Evolutionary conservation across 495 filamentous ascomycete genomes (phyloP).

Genomic region (Xylaria sp.): DNA sequence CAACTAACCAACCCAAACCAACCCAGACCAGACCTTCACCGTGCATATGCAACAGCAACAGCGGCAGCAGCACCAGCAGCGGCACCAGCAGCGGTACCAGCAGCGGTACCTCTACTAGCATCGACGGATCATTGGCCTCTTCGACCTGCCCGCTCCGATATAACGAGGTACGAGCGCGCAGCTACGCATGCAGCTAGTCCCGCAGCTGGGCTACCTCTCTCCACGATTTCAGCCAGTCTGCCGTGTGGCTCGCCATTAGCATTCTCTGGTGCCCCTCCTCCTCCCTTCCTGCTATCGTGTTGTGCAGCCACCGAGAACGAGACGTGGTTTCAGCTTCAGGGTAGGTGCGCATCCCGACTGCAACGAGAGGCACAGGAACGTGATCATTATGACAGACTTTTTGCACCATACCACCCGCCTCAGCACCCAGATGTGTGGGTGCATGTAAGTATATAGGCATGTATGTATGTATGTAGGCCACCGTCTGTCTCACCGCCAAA

Average conservation of each 20-base stretch:
- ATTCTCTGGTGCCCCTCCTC: not conserved
- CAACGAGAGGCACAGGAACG: not conserved
- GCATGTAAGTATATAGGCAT: too few species aligned
- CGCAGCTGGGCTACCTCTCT: conserved; percentile 25
- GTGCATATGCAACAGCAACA: conserved; percentile 18
- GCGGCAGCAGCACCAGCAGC: too few species aligned
- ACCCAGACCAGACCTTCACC: conserved; percentile 13
- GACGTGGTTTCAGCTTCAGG: conserved; percentile 21
- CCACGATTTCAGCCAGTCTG: conserved; percentile 6
- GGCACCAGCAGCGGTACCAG: too few species aligned
- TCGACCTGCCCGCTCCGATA: conserved; percentile 10
- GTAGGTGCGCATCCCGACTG: conserved; percentile 22
- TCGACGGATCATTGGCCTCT: not conserved
- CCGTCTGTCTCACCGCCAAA: conserved; percentile 13
- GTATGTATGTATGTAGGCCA: too few species aligned
- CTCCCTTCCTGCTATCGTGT: not conserved
- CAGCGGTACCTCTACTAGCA: not conserved
- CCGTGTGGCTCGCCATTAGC: conserved; percentile 16
- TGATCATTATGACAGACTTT: not conserved
- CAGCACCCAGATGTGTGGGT: too few species aligned
- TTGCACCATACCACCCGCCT: not conserved
- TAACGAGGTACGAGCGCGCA: conserved; percentile 19
- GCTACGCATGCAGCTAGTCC: conserved; percentile 23
- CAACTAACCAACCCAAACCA: too few species aligned
- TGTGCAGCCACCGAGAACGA: conserved; percentile 11